A percentile compares a stretch with the other conserved stretches of the same genome.
Evolutionary conservation across 2,329 filamentous ascomycete species (phyloP).

Genomic region (Aspergillus sp.): DNA sequence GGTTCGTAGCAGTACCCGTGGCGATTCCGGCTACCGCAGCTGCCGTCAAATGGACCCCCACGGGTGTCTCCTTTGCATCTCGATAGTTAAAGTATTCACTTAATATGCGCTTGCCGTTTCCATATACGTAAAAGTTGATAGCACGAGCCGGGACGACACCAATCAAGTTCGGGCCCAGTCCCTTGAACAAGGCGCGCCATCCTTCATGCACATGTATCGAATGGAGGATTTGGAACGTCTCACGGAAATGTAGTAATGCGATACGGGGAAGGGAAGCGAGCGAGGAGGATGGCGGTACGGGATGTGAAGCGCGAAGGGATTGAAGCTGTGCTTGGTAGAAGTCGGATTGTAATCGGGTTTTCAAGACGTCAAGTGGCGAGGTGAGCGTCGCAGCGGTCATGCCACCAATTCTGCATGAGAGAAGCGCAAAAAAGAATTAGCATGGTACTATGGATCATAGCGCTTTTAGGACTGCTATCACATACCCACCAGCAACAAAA

Average conservation of each 20-base stretch:
- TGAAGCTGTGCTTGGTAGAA: conserved; percentile 79
- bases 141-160: conserved; percentile 82
- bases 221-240: conserved; percentile 77
- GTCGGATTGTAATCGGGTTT: conserved; percentile 86
- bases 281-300: conserved; percentile 38
- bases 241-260: conserved; percentile 65
- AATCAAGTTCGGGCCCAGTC: conserved; percentile 79
- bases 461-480: conserved; percentile 7
- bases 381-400: conserved; percentile 92
- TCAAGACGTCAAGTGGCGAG: conserved; percentile 85
- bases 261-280: conserved; percentile 58
- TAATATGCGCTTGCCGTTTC: conserved; percentile 79
- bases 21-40: conserved; percentile 72
- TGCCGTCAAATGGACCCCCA: conserved; percentile 66
- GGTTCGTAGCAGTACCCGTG: conserved; percentile 86
- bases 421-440: too few relatives aligned
- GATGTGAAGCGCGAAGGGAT: conserved; percentile 55
- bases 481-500: conserved; percentile 82
- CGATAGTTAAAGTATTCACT: conserved; percentile 53
- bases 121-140: conserved; percentile 92
- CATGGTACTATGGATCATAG: too few relatives aligned
- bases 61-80: conserved; percentile 47
- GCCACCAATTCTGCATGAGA: conserved; percentile 60
- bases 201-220: conserved; percentile 76
- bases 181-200: conserved; percentile 83